Evolutionary conservation across 352 stramenopile species (phyloP), one percentile per base, ranked within the genome.

Genomic region (Phytophthora tubulina): DNA sequence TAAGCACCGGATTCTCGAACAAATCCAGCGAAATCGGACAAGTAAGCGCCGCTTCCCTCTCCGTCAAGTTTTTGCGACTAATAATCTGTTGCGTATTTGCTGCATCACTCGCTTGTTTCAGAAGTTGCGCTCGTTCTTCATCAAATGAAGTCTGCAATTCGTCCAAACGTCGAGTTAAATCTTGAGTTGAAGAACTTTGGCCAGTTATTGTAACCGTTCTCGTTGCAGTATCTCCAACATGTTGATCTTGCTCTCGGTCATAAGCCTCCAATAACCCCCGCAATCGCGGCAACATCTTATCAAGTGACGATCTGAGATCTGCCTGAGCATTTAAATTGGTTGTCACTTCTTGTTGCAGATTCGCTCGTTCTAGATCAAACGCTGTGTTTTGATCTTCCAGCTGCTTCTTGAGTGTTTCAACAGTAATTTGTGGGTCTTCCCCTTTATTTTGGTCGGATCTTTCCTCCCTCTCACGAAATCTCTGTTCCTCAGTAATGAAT

Each of bases 1-100:
- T 73, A 7, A 63, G 31, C 27, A 77, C 64, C 9, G 63, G 70
- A 17, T 73, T 53, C 31, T 73, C 70, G 21, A 73, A 73, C 53
- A 77, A 36, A 31, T 77, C 70, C n/a, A 73, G 27, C 35, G 59
- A 73, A 51, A 77, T 77, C 3, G 70, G 70, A 44, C 70, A 77
- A 15, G 53, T 70, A 30, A 77, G 38, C 17, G 15, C 35, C 27
- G 54, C 48, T 42, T 77, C 70, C 5, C 70, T 52, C 31, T 70
- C 57, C 9, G 33, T 27, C 41, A 70, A 41, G 14, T 60, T 67
- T 13, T 33, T 21, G 35, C 46, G 57, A 31, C 21, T 65, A 4
- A 73, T 49, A 9, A 66, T 46, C 30, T 45, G 48, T 3, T 69
- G 56, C 9, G 50, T 64, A 38, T 46, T 53, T 5, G 33, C 32